Conservation (phyloP, 805 yeast species). For the Scheffersomyces ergatensis region DNA sequence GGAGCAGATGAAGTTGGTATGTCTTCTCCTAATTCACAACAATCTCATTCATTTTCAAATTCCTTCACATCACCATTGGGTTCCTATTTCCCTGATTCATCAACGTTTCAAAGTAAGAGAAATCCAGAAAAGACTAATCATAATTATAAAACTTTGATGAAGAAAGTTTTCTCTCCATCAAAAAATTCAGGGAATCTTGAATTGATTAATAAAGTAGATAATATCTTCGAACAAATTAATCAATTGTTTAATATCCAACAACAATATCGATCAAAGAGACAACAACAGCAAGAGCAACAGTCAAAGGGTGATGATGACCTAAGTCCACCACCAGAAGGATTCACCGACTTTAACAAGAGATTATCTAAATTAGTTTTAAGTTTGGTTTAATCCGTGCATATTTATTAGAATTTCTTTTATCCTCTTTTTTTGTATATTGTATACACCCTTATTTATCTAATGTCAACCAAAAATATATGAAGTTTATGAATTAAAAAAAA, state of each 20-base stretch:
- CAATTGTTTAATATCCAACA: constrained; percentile 10
- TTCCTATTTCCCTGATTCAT: constrained; percentile 2
- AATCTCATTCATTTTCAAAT: constrained; percentile 4
- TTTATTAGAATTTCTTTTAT: neutral
- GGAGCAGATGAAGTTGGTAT: neutral
- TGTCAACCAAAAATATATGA: too few species aligned
- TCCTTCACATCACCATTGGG: constrained; percentile 2
- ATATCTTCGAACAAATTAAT: constrained; percentile 24
- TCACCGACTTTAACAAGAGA: constrained; percentile 11
- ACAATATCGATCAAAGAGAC: constrained; percentile 6
- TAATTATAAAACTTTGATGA: constrained; percentile 33
- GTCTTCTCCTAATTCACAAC: constrained; percentile 3
- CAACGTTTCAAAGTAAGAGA: neutral
- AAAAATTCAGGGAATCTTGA: constrained; percentile 32
- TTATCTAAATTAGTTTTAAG: constrained; percentile 13
- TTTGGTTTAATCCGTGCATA: neutral
- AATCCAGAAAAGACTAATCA: constrained; percentile 4
- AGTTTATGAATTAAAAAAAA: too few species aligned
- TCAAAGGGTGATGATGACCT: constrained; percentile 7
- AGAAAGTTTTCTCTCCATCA: constrained; percentile 33
- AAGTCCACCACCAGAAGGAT: neutral
- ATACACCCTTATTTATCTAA: too few species aligned
- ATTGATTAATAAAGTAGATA: constrained; percentile 22
- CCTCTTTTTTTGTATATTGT: too few species aligned
- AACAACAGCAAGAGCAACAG: constrained; percentile 1